phyloP scores from a whole-genome alignment of 2,329 filamentous ascomycete genomes.

The Colletotrichum kahawae region DNA sequence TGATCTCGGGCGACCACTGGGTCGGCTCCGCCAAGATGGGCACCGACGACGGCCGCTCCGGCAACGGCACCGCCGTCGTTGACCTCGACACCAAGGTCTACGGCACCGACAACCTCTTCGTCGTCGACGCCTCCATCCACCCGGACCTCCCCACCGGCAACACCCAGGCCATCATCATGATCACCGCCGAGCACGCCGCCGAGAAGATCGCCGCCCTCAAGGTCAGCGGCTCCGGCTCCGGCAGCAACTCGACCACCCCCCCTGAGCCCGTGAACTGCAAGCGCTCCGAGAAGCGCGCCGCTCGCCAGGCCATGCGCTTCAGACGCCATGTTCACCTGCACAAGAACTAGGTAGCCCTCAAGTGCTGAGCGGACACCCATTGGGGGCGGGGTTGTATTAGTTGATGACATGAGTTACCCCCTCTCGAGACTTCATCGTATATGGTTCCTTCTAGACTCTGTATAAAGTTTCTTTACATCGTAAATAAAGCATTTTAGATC shows the following conservation, averaged over 20 bases:
- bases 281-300: neutral
- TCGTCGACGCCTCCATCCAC: constrained; percentile 67
- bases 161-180: constrained; percentile 24
- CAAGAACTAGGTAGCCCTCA: neutral
- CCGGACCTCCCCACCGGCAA: constrained; percentile 42
- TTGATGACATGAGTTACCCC: neutral
- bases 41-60: constrained; percentile 39
- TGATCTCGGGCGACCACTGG: constrained; percentile 21
- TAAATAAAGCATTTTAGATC: neutral
- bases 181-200: constrained; percentile 21
- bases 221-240: neutral
- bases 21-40: constrained; percentile 43
- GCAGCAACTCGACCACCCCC: neutral
- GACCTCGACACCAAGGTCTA: constrained; percentile 63
- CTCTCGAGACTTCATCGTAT: neutral
- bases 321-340: constrained; percentile 3
- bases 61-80: constrained; percentile 57
- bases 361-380: neutral
- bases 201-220: constrained; percentile 19
- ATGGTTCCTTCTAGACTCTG: constrained; percentile 9
- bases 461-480: constrained; percentile 1
- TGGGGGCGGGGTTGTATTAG: neutral
- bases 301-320: constrained; percentile 5
- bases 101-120: constrained; percentile 65
- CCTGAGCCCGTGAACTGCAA: neutral